These are phyloP conservation scores for Aphanomyces euteiches DNA, from an alignment of 352 stramenopile genomes.

Conservation along the genomic window DNA sequence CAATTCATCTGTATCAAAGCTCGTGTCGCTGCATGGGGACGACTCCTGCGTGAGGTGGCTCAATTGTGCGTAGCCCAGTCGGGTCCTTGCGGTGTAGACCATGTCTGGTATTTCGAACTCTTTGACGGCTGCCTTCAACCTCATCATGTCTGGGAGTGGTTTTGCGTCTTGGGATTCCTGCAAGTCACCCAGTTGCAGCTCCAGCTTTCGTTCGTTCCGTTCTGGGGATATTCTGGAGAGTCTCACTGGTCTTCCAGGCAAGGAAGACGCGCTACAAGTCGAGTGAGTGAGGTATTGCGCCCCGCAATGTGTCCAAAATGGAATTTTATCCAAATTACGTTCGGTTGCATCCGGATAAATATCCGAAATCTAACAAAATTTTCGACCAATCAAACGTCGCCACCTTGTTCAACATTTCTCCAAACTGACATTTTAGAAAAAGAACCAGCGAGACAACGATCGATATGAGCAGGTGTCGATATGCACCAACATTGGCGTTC, in stretches of 20 bases:
- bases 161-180: neutral
- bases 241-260: neutral
- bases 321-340: neutral
- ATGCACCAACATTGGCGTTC: no score
- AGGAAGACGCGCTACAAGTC: neutral
- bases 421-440: neutral
- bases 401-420: neutral
- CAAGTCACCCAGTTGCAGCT: neutral
- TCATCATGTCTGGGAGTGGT: conserved; percentile 25
- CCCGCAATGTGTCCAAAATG: conserved; percentile 13
- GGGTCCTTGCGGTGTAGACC: conserved; percentile 16
- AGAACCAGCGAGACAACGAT: no score
- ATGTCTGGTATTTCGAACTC: conserved; percentile 26
- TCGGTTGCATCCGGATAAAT: neutral
- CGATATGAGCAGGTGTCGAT: no score
- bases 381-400: neutral
- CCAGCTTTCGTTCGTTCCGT: neutral
- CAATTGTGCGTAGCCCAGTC: conserved; percentile 25
- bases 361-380: neutral
- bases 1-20: conserved; percentile 26
- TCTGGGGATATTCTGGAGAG: neutral
- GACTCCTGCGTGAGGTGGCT: conserved; percentile 26
- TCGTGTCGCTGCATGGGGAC: conserved; percentile 27
- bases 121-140: conserved; percentile 18
- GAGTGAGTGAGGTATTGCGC: conserved; percentile 1